These are phyloP conservation scores for Phytophthora megakarya DNA, from an alignment of 352 stramenopile species.

Conservation along the genomic window DNA sequence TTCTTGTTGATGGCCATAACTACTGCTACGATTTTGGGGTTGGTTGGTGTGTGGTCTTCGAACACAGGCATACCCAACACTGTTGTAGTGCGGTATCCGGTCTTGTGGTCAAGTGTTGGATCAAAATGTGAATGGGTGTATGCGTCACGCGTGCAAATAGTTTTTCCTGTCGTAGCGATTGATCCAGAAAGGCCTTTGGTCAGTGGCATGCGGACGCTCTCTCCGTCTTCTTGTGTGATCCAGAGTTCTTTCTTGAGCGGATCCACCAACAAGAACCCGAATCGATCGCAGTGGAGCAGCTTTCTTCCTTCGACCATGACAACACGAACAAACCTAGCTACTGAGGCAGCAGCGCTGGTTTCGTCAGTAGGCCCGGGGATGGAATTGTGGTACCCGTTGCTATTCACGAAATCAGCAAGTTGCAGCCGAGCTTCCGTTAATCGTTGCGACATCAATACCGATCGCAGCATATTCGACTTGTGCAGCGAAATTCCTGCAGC, in stretches of 20 bases:
- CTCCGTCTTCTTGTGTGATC: constrained; percentile 63
- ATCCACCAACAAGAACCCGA: constrained; percentile 66
- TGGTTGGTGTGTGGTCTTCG: constrained; percentile 56
- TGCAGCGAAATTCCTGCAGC: constrained; percentile 74
- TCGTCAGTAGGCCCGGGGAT: constrained; percentile 40
- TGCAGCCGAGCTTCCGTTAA: constrained; percentile 65
- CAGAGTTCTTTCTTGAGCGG: constrained; percentile 74
- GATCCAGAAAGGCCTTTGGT: constrained; percentile 66
- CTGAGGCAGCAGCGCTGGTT: constrained; percentile 47
- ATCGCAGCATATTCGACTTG: constrained; percentile 65
- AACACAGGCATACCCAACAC: constrained; percentile 73
- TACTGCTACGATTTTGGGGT: constrained; percentile 70
- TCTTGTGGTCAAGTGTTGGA: constrained; percentile 63
- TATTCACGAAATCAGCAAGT: constrained; percentile 64
- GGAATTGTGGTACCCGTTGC: constrained; percentile 36
- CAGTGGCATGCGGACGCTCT: constrained; percentile 63
- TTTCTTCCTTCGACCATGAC: constrained; percentile 63
- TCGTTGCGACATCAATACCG: constrained; percentile 70
- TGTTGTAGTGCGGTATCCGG: constrained; percentile 70
- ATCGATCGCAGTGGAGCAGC: constrained; percentile 63
- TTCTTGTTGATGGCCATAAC: constrained; percentile 91
- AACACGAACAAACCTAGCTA: constrained; percentile 58
- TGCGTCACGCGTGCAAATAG: constrained; percentile 56
- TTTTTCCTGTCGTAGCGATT: constrained; percentile 55
- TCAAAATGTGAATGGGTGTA: constrained; percentile 69